phyloP scores from a whole-genome alignment of 805 yeast genomes.

The Wickerhamiella parazyma region DNA sequence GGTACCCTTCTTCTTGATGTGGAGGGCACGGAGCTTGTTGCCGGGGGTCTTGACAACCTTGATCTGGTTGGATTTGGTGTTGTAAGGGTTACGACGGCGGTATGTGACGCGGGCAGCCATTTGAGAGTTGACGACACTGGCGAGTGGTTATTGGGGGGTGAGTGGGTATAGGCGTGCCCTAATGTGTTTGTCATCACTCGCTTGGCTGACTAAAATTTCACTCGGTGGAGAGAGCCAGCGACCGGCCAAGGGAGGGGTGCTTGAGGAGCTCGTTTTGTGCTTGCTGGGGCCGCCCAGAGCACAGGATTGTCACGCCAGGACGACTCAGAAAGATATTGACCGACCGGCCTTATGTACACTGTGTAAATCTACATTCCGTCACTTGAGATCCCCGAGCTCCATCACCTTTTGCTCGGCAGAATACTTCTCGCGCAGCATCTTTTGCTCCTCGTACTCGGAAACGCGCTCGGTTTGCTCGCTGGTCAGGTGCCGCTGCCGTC shows the following conservation, averaged over 20 bases:
- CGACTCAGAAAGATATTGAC: too few species aligned
- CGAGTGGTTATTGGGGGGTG: conserved; percentile 5
- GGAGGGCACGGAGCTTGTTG: conserved; percentile 97
- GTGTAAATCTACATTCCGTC: too few species aligned
- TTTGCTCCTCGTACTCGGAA: conserved; percentile 21
- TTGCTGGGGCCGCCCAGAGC: too few species aligned
- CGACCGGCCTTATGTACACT: too few species aligned
- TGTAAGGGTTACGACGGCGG: conserved; percentile 99
- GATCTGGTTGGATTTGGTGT: conserved; percentile 99
- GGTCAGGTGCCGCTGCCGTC: conserved; percentile 31
- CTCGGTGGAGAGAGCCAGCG: too few species aligned
- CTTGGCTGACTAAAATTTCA: too few species aligned
- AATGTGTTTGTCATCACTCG: not conserved
- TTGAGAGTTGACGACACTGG: conserved; percentile 15
- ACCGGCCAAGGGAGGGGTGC: too few species aligned
- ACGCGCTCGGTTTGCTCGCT: conserved; percentile 27
- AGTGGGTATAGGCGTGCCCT: conserved; percentile 6
- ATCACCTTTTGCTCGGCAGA: conserved; percentile 17
- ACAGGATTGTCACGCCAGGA: too few species aligned
- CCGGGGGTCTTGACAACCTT: conserved; percentile 99
- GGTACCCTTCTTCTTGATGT: conserved; percentile 81
- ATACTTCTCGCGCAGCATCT: conserved; percentile 15
- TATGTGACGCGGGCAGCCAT: conserved; percentile 99
- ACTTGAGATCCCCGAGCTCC: conserved; percentile 1
- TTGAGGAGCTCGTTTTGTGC: too few species aligned